These are phyloP conservation scores for Gamarada debralockiae DNA, from an alignment of 495 filamentous ascomycete genomes.

Conservation along the genomic window DNA sequence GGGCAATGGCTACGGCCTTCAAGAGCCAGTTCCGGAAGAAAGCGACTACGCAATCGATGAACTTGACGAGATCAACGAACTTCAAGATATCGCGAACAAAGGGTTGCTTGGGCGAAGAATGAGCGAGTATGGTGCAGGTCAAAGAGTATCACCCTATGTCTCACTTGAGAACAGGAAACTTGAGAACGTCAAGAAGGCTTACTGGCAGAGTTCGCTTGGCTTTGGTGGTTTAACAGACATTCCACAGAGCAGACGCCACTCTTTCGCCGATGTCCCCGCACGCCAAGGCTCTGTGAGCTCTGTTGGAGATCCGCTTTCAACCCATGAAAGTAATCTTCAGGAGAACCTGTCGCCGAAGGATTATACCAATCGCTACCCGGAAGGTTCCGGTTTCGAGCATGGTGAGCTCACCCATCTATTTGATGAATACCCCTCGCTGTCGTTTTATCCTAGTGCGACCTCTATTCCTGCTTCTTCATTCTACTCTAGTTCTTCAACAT, in stretches of 20 bases:
- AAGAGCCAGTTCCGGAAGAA: conserved; percentile 64
- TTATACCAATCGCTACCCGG: conserved; percentile 20
- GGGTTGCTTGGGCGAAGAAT: conserved; percentile 48
- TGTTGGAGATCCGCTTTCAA: conserved; percentile 46
- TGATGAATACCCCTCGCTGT: background rate
- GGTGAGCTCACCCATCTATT: conserved; percentile 21
- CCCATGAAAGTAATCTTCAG: conserved; percentile 18
- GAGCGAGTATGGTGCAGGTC: conserved; percentile 60
- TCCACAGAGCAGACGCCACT: conserved; percentile 88
- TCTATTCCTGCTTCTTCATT: no score
- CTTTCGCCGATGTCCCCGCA: conserved; percentile 84
- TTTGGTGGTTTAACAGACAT: conserved; percentile 68
- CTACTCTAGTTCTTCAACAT: no score
- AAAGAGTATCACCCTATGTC: conserved; percentile 52
- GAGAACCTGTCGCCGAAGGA: conserved; percentile 20
- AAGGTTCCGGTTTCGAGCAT: conserved; percentile 22
- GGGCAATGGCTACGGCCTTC: conserved; percentile 56
- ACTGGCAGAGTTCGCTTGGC: conserved; percentile 85
- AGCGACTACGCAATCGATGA: conserved; percentile 69
- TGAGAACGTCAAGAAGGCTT: conserved; percentile 73
- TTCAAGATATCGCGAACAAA: conserved; percentile 47
- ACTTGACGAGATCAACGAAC: conserved; percentile 58
- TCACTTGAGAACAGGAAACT: conserved; percentile 68
- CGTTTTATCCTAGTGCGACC: no score
- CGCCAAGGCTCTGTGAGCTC: conserved; percentile 68